These are phyloP conservation scores for Xylariaceae sp. DNA, from an alignment of 2,329 filamentous ascomycete genomes.

Conservation along the genomic window DNA sequence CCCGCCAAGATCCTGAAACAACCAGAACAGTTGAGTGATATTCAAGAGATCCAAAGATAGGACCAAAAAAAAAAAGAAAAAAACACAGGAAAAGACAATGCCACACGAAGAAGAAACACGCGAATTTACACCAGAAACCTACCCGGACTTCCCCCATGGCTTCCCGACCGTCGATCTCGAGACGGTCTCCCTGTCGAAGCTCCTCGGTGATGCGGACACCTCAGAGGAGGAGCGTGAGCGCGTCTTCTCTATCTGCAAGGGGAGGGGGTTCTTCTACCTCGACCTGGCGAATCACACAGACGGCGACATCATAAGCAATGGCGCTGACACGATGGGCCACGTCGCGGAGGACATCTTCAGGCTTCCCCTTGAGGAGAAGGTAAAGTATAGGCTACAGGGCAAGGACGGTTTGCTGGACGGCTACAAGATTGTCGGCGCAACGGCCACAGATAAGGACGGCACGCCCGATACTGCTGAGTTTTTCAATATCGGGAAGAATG, in stretches of 20 bases:
- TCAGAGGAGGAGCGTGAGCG: conserved; percentile 17
- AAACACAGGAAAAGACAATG: background rate
- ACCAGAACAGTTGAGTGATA: too few species aligned
- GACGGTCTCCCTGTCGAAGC: conserved; percentile 26
- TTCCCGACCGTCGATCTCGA: conserved; percentile 25
- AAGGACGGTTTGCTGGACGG: conserved; percentile 25
- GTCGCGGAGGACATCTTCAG: conserved; percentile 25
- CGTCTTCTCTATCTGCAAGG: conserved; percentile 25
- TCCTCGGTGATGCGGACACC: conserved; percentile 7
- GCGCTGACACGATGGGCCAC: conserved; percentile 21
- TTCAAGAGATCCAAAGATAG: background rate
- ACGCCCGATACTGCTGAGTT: conserved; percentile 31
- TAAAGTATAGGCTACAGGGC: conserved; percentile 18
- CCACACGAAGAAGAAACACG: background rate
- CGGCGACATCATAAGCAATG: conserved; percentile 19
- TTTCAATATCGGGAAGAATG: conserved; percentile 32
- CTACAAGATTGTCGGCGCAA: conserved; percentile 30
- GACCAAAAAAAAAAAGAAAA: background rate
- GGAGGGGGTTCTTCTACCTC: conserved; percentile 32
- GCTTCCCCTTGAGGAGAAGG: conserved; percentile 27
- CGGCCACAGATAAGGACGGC: conserved; percentile 25
- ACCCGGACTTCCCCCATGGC: conserved; percentile 23
- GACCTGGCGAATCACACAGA: conserved; percentile 20
- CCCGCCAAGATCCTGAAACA: too few species aligned
- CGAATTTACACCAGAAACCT: background rate